A percentile compares a stretch with the other conserved stretches of the same genome.
Evolutionary conservation across 2,329 filamentous ascomycete species (phyloP).

Genomic region (Fusarium concolor): DNA sequence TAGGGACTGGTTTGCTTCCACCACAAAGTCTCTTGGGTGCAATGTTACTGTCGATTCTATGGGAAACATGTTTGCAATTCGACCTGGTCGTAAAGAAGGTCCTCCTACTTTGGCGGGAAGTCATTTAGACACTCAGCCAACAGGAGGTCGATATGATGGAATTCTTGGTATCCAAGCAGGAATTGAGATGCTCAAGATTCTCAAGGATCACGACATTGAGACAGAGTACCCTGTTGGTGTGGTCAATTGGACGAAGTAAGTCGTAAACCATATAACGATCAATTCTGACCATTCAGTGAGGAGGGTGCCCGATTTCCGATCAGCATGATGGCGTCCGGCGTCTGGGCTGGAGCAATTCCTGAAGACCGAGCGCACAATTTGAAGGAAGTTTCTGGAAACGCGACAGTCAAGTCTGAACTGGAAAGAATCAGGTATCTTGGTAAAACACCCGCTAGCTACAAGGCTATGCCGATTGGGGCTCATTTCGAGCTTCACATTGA

Average conservation of each 20-base stretch:
- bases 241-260: constrained; percentile 80
- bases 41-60: constrained; percentile 76
- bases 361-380: constrained; percentile 70
- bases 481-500: constrained; percentile 90
- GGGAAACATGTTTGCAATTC: constrained; percentile 83
- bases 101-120: constrained; percentile 76
- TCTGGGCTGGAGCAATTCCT: constrained; percentile 78
- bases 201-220: constrained; percentile 74
- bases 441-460: constrained; percentile 46
- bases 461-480: constrained; percentile 69
- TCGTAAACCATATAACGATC: fast-evolving
- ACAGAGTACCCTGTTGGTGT: constrained; percentile 79
- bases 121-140: constrained; percentile 74
- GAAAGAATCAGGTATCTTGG: constrained; percentile 79
- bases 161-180: constrained; percentile 80
- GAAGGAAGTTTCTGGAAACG: constrained; percentile 63
- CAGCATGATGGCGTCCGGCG: constrained; percentile 79
- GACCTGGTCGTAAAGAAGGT: constrained; percentile 70
- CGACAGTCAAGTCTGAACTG: constrained; percentile 60
- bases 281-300: constrained; percentile 63
- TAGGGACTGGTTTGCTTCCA: constrained; percentile 80
- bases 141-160: constrained; percentile 78
- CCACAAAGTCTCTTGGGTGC: constrained; percentile 72
- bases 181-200: constrained; percentile 75
- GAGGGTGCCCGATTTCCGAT: constrained; percentile 84